phyloP scores from a whole-genome alignment of 345 rosid genomes.

The Eucalyptus lansdowneana region DNA sequence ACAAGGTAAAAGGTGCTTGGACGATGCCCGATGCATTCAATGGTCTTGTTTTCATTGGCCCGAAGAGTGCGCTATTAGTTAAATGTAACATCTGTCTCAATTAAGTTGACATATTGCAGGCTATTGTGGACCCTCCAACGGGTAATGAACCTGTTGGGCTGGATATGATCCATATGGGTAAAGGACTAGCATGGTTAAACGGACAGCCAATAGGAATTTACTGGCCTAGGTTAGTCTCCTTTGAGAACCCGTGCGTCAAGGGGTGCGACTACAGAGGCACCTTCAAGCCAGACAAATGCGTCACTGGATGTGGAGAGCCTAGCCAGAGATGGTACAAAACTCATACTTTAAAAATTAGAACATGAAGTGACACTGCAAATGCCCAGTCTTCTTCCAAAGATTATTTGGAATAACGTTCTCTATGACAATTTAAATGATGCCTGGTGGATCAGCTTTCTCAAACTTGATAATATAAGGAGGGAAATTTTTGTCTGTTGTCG shows the following conservation, averaged over 20 bases:
- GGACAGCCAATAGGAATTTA: slow-evolving; percentile 98
- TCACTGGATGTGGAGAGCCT: slow-evolving; percentile 84
- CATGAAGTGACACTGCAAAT: not conserved
- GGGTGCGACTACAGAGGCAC: slow-evolving; percentile 76
- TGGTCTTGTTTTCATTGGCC: not conserved
- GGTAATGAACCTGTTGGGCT: slow-evolving; percentile 85
- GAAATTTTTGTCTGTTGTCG: not conserved
- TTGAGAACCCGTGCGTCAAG: slow-evolving; percentile 35
- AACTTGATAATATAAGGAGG: not conserved
- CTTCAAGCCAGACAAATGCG: slow-evolving; percentile 72
- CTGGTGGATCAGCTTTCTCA: not conserved
- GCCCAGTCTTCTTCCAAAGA: not conserved
- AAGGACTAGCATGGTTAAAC: slow-evolving; percentile 94
- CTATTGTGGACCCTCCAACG: slow-evolving; percentile 55
- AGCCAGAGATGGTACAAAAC: slow-evolving; percentile 84
- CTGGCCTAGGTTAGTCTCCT: slow-evolving; percentile 49
- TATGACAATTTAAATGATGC: not conserved
- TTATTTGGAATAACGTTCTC: not conserved
- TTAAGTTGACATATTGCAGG: slow-evolving; percentile 18
- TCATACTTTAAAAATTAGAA: not conserved
- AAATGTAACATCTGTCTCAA: not conserved
- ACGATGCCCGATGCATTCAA: not conserved
- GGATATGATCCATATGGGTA: slow-evolving; percentile 88
- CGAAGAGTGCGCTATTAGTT: not conserved
- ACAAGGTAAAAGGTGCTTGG: slow-evolving; percentile 41